Percentiles rank a stretch among this genome's conserved stretches.
Conservation (phyloP, 192 early-diverging fungal genomes). For the Backusella australiensis region DNA sequence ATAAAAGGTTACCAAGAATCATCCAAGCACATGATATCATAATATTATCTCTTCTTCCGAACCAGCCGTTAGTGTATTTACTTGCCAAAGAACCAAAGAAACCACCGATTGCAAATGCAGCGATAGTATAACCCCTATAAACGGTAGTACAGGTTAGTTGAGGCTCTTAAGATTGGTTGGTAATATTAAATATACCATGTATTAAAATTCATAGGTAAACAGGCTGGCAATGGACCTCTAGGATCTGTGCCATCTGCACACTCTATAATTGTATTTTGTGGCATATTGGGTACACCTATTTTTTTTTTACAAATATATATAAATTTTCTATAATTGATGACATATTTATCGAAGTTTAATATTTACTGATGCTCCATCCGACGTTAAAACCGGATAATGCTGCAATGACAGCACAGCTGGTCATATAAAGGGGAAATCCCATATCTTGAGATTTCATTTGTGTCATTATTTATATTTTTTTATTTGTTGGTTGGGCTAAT, state of each 20-base stretch:
- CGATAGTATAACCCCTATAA: slow-evolving; percentile 45
- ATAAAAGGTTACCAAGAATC: slow-evolving; percentile 60
- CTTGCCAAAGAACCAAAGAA: slow-evolving; percentile 52
- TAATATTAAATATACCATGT: slow-evolving; percentile 30
- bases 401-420: slow-evolving; percentile 23
- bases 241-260: slow-evolving; percentile 21
- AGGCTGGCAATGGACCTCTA: slow-evolving; percentile 19
- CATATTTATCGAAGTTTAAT: neutral
- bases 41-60: slow-evolving; percentile 55
- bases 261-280: slow-evolving; percentile 19
- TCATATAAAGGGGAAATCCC: slow-evolving; percentile 29
- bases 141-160: neutral
- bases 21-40: slow-evolving; percentile 67
- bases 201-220: slow-evolving; percentile 34
- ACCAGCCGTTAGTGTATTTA: slow-evolving; percentile 40
- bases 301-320: neutral
- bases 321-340: neutral
- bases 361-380: slow-evolving; percentile 34
- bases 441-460: slow-evolving; percentile 19
- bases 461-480: slow-evolving; percentile 5
- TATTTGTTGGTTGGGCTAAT: slow-evolving; percentile 1
- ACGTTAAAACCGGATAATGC: slow-evolving; percentile 34
- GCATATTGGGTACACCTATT: slow-evolving; percentile 38
- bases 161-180: slow-evolving; percentile 1
- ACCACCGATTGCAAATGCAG: slow-evolving; percentile 53